These are phyloP conservation scores for Pseudogymnoascus sp. DNA, from an alignment of 2,329 filamentous ascomycete genomes.

Conservation along the genomic window DNA sequence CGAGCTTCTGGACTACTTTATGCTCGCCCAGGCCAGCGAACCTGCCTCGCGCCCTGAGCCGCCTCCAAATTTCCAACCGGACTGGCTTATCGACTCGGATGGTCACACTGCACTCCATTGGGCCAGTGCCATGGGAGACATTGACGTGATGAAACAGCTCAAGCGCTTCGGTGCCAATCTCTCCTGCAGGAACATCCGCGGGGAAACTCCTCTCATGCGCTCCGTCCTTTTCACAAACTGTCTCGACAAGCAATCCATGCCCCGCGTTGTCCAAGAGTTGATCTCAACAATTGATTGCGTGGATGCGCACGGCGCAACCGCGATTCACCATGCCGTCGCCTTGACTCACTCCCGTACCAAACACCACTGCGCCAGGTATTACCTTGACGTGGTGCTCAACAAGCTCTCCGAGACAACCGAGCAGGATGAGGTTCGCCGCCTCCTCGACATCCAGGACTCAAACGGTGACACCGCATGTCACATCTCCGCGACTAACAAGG, in stretches of 20 bases:
- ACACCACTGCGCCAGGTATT: constrained; percentile 84
- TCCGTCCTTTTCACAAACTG: constrained; percentile 96
- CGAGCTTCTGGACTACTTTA: constrained; percentile 90
- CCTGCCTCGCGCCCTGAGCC: constrained; percentile 67
- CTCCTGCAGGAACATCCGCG: constrained; percentile 60
- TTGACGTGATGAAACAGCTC: constrained; percentile 83
- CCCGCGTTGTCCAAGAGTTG: constrained; percentile 73
- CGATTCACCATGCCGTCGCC: constrained; percentile 89
- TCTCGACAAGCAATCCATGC: constrained; percentile 87
- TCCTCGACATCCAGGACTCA: constrained; percentile 76
- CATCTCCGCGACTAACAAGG: constrained; percentile 70
- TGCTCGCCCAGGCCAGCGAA: constrained; percentile 74
- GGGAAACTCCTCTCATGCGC: constrained; percentile 90
- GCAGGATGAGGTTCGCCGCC: constrained; percentile 65
- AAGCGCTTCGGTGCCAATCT: constrained; percentile 72
- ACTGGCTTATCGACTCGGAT: constrained; percentile 89
- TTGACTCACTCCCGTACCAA: constrained; percentile 79
- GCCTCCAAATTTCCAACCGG: constrained; percentile 77
- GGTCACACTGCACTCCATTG: constrained; percentile 91
- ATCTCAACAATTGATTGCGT: constrained; percentile 72
- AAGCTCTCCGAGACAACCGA: constrained; percentile 73
- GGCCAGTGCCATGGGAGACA: constrained; percentile 95
- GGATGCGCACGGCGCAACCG: constrained; percentile 75
- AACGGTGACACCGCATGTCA: constrained; percentile 83
- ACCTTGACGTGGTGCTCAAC: constrained; percentile 84